Evolutionary conservation across 1,139 yeast species (phyloP).

Genomic region (Tardiomyces blankii): DNA sequence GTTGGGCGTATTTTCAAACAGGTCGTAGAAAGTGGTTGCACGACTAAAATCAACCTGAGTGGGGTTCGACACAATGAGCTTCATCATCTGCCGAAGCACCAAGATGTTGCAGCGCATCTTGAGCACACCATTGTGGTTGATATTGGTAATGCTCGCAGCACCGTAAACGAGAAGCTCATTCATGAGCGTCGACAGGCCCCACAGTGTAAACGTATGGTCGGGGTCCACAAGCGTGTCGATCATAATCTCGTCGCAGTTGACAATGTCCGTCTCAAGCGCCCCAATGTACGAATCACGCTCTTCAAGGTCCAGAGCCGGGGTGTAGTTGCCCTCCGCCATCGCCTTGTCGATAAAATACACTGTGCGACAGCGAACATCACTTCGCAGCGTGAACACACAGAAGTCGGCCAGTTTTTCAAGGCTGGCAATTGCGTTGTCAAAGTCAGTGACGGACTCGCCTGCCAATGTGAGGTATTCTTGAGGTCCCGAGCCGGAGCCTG

Average conservation of each 20-base stretch:
- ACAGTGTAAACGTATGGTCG: conserved; percentile 24
- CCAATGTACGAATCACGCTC: conserved; percentile 56
- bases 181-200: conserved; percentile 48
- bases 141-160: conserved; percentile 42
- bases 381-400: conserved; percentile 47
- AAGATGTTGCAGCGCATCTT: conserved; percentile 57
- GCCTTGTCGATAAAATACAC: conserved; percentile 47
- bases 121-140: conserved; percentile 58
- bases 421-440: conserved; percentile 35
- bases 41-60: conserved; percentile 48
- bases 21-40: conserved; percentile 48
- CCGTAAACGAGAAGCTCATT: conserved; percentile 49
- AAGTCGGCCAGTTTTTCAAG: conserved; percentile 39
- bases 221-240: conserved; percentile 18
- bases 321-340: conserved; percentile 28
- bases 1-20: conserved; percentile 11
- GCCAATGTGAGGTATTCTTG: conserved; percentile 15
- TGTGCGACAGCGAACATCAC: conserved; percentile 53
- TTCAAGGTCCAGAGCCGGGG: conserved; percentile 40
- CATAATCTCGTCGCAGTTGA: conserved; percentile 35
- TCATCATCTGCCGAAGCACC: conserved; percentile 65
- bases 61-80: conserved; percentile 48
- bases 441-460: conserved; percentile 34
- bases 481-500: not conserved
- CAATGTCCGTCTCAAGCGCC: conserved; percentile 48